Percentiles rank a stretch among this genome's conserved stretches.
Evolutionary conservation across 129 eudicot species (phyloP).

Genomic region (Sambucus nigra): DNA sequence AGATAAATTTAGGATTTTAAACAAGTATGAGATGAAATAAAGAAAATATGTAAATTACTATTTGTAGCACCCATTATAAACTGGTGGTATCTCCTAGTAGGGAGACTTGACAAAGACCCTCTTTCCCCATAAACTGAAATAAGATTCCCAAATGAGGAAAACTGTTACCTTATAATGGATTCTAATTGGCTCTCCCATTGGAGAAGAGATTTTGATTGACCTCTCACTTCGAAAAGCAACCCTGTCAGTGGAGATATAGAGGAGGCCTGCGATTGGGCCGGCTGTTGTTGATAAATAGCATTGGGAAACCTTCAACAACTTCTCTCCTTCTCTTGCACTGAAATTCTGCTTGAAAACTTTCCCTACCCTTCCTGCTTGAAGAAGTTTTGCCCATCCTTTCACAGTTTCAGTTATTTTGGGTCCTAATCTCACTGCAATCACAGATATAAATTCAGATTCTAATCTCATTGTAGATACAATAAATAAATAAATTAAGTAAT

Average conservation of each 20-base stretch:
- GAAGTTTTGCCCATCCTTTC: conserved; percentile 24
- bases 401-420: conserved; percentile 19
- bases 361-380: conserved; percentile 18
- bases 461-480: no score
- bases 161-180: conserved; percentile 16
- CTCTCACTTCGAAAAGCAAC: conserved; percentile 18
- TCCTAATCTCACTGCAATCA: conserved; percentile 12
- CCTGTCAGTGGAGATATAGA: conserved; percentile 21
- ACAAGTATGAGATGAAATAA: not conserved
- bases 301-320: conserved; percentile 24
- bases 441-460: not conserved
- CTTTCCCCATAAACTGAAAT: not conserved
- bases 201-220: conserved; percentile 14
- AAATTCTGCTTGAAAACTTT: conserved; percentile 18
- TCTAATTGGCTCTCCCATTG: conserved; percentile 6
- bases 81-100: not conserved
- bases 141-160: not conserved
- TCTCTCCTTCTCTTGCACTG: conserved; percentile 17
- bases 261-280: conserved; percentile 34
- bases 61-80: no score
- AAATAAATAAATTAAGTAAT: no score
- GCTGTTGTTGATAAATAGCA: conserved; percentile 34
- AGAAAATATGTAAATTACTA: no score
- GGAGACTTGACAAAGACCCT: no score
- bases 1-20: not conserved